Conservation (phyloP, 306 rosid genomes). For the Pueraria montana region DNA sequence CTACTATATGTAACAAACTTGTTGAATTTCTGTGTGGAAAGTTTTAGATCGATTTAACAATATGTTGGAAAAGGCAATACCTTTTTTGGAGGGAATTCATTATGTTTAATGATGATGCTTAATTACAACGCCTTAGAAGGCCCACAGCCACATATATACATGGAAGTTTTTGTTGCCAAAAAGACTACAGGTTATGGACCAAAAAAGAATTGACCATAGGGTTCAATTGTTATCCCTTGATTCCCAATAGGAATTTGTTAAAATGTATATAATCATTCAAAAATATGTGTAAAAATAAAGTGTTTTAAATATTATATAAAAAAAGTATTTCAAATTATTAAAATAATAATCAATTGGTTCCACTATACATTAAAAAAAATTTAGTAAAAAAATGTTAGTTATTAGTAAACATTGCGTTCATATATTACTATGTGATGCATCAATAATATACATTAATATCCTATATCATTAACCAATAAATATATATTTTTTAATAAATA, state of each 20-base stretch:
- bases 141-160: conserved; percentile 27
- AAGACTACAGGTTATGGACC: neutral
- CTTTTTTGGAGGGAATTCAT: conserved; percentile 4
- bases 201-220: neutral
- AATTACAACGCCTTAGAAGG: conserved; percentile 28
- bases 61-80: conserved; percentile 30
- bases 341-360: neutral
- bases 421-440: too few relatives aligned
- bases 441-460: too few relatives aligned
- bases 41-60: conserved; percentile 8
- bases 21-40: conserved; percentile 32
- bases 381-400: too few relatives aligned
- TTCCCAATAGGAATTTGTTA: neutral
- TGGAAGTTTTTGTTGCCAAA: neutral
- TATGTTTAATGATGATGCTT: conserved; percentile 43
- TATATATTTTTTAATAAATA: too few relatives aligned
- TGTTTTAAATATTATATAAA: too few relatives aligned
- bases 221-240: neutral
- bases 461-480: too few relatives aligned
- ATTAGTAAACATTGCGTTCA: too few relatives aligned
- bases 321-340: too few relatives aligned
- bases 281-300: neutral
- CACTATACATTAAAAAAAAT: neutral
- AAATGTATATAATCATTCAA: neutral
- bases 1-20: conserved; percentile 9